Evolutionary conservation across 306 rosid genomes (phyloP).

Genomic region (Sechiopsis laciniata): DNA sequence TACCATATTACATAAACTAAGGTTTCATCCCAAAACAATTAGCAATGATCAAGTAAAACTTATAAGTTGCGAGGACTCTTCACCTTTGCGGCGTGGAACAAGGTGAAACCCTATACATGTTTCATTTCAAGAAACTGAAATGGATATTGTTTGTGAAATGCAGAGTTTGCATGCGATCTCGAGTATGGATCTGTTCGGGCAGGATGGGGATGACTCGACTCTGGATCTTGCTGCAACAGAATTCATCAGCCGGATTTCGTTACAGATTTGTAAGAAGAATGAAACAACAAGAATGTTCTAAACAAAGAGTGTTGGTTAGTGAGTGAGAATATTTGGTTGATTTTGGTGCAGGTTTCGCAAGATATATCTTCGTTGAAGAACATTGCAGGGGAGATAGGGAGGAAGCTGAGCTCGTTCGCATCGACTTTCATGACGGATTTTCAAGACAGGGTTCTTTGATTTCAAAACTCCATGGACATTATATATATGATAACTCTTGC

Average conservation of each 20-base stretch:
- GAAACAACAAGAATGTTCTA: neutral
- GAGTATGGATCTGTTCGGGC: slow-evolving; percentile 79
- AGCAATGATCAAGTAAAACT: too few relatives aligned
- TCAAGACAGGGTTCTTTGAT: slow-evolving; percentile 57
- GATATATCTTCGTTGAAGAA: slow-evolving; percentile 79
- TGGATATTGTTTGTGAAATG: slow-evolving; percentile 16
- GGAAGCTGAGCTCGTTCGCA: slow-evolving; percentile 76
- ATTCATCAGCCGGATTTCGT: slow-evolving; percentile 62
- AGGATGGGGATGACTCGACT: slow-evolving; percentile 38
- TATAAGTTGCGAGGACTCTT: too few relatives aligned
- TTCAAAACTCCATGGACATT: neutral
- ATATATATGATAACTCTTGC: neutral
- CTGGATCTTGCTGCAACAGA: slow-evolving; percentile 59
- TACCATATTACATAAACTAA: too few relatives aligned
- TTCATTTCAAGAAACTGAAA: neutral
- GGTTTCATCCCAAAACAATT: too few relatives aligned
- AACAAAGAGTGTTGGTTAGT: neutral
- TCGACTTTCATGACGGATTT: slow-evolving; percentile 69
- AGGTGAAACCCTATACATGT: too few relatives aligned
- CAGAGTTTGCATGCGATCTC: slow-evolving; percentile 82
- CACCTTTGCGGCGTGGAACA: too few relatives aligned
- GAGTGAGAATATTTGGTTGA: neutral
- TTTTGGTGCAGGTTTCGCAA: slow-evolving; percentile 55
- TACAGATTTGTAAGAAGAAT: slow-evolving; percentile 39
- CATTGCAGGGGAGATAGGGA: slow-evolving; percentile 87